phyloP scores from a whole-genome alignment of 2,329 filamentous ascomycete genomes.

The Fusarium cyanostomum region DNA sequence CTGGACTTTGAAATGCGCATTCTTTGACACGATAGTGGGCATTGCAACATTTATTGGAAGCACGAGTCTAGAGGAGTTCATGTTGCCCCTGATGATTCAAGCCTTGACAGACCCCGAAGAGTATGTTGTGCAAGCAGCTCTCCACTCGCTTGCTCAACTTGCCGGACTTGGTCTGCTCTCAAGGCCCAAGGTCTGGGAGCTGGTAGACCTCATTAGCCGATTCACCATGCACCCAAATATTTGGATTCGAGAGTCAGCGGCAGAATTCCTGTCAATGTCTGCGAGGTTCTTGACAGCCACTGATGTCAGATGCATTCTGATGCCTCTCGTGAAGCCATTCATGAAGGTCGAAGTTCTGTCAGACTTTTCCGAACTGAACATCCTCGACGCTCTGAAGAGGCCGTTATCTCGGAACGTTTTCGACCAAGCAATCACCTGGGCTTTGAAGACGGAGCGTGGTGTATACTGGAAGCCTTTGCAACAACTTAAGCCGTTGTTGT shows the following conservation, averaged over 20 bases:
- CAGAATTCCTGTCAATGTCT: conserved; percentile 82
- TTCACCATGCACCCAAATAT: conserved; percentile 94
- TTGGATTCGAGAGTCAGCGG: conserved; percentile 92
- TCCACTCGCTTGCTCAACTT: conserved; percentile 88
- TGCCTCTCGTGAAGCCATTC: conserved; percentile 83
- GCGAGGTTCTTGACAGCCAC: conserved; percentile 80
- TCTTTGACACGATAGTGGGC: conserved; percentile 94
- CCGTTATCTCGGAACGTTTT: conserved; percentile 82
- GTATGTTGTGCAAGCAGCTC: conserved; percentile 89
- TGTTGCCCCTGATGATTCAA: conserved; percentile 94
- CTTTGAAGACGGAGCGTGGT: conserved; percentile 79
- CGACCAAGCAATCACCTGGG: conserved; percentile 89
- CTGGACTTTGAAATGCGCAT: conserved; percentile 96
- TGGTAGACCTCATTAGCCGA: conserved; percentile 82
- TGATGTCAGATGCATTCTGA: conserved; percentile 83
- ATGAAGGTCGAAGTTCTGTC: conserved; percentile 75
- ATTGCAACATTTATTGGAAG: conserved; percentile 92
- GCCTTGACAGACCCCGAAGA: conserved; percentile 93
- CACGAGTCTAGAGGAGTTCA: conserved; percentile 91
- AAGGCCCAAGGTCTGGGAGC: conserved; percentile 83
- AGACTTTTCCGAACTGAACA: conserved; percentile 73
- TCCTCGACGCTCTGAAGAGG: conserved; percentile 85
- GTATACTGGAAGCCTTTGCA: conserved; percentile 86
- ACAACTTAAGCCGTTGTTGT: conserved; percentile 70
- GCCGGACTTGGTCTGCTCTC: conserved; percentile 89